phyloP scores from a whole-genome alignment of 495 filamentous ascomycete species.

The Xeromyces bisporus region DNA sequence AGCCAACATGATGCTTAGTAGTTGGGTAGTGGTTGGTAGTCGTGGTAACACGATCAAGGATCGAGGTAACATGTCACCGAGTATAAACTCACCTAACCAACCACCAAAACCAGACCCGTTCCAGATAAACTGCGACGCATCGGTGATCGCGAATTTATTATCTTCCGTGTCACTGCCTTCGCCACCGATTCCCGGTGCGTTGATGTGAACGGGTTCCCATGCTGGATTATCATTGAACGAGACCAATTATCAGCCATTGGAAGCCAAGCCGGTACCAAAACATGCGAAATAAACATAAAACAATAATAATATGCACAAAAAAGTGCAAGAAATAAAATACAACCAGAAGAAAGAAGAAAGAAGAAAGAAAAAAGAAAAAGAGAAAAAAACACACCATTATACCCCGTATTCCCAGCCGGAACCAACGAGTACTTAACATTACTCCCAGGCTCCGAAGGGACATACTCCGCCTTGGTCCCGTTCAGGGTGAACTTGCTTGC shows the following conservation, averaged over 20 bases:
- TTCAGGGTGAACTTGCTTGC: slow-evolving; percentile 26
- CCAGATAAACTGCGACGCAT: slow-evolving; percentile 21
- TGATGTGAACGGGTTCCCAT: slow-evolving; percentile 27
- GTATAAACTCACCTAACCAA: slow-evolving; percentile 31
- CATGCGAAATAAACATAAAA: not conserved
- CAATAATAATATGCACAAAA: not conserved
- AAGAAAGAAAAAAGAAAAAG: not conserved
- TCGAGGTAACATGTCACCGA: slow-evolving; percentile 1
- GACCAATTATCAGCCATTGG: not conserved
- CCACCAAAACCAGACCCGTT: slow-evolving; percentile 25
- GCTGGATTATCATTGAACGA: slow-evolving; percentile 7
- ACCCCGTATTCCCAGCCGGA: slow-evolving; percentile 13
- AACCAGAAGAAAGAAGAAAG: not conserved
- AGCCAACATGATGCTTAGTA: slow-evolving; percentile 2
- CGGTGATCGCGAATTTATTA: slow-evolving; percentile 24
- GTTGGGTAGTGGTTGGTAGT: not conserved
- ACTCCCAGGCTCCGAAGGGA: slow-evolving; percentile 15
- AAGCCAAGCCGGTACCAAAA: not conserved
- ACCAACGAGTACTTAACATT: slow-evolving; percentile 23
- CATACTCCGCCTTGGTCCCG: slow-evolving; percentile 21
- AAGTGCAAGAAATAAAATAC: slow-evolving; percentile 7
- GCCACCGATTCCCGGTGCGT: no score
- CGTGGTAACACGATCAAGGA: slow-evolving; percentile 1
- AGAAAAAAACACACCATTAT: slow-evolving; percentile 11
- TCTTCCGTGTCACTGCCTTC: slow-evolving; percentile 17